phyloP scores from a whole-genome alignment of 768 basidiomycete species.

The Rossbeevera mucosa region DNA sequence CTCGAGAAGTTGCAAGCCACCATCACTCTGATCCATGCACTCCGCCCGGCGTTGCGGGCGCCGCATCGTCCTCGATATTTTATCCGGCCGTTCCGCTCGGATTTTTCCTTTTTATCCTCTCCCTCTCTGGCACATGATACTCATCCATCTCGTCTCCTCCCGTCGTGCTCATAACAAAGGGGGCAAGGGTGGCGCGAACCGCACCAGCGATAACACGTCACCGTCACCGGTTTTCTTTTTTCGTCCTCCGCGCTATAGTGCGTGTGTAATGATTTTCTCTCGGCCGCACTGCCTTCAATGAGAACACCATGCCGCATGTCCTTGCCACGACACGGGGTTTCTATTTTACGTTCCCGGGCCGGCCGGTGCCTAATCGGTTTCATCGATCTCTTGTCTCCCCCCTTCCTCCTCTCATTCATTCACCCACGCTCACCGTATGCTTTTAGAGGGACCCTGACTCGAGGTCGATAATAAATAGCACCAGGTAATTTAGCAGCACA shows the following conservation, averaged over 20 bases:
- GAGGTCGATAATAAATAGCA: not conserved
- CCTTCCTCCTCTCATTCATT: not conserved
- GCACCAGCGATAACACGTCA: slow-evolving; percentile 11
- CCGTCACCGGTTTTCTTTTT: not conserved
- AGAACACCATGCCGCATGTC: not conserved
- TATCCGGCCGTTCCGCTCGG: not conserved
- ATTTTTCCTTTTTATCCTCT: not conserved
- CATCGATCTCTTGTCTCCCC: not conserved
- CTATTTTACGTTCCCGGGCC: not conserved
- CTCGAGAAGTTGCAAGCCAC: slow-evolving; percentile 3
- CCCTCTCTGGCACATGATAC: not conserved
- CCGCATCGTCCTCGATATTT: not conserved
- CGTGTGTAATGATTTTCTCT: slow-evolving; percentile 4
- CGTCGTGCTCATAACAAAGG: not conserved
- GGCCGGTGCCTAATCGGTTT: not conserved
- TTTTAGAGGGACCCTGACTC: not conserved
- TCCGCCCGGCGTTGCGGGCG: not conserved
- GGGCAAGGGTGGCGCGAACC: not conserved
- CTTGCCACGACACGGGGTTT: not conserved
- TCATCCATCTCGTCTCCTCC: not conserved
- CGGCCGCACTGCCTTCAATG: slow-evolving; percentile 12
- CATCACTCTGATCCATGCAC: not conserved
- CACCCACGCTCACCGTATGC: not conserved
- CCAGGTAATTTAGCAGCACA: not conserved
- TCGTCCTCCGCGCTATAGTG: not conserved